phyloP scores from a whole-genome alignment of 306 rosid species.

The Acacia confusa region DNA sequence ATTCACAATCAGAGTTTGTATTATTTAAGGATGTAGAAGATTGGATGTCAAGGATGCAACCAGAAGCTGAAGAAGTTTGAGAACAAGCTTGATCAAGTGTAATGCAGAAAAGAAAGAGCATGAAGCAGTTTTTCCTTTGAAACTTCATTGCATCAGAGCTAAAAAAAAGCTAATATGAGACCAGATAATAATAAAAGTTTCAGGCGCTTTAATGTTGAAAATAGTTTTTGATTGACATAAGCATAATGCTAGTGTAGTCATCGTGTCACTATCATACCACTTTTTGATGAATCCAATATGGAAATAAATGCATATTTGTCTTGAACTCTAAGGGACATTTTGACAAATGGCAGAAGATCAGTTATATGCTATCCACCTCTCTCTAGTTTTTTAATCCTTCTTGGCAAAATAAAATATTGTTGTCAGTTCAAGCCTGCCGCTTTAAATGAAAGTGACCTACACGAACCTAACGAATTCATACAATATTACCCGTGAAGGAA shows the following conservation, averaged over 20 bases:
- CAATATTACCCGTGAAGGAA: neutral
- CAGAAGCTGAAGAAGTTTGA: constrained; percentile 25
- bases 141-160: constrained; percentile 22
- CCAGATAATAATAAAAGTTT: constrained; percentile 8
- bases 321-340: neutral
- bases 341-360: neutral
- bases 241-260: neutral
- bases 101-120: constrained; percentile 21
- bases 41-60: constrained; percentile 51
- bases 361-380: neutral
- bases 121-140: constrained; percentile 11
- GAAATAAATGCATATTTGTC: neutral
- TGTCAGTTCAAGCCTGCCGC: neutral
- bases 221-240: constrained; percentile 7
- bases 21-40: constrained; percentile 30
- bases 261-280: constrained; percentile 15
- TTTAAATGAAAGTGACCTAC: neutral
- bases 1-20: constrained; percentile 38
- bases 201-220: constrained; percentile 11
- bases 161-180: constrained; percentile 9
- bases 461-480: neutral
- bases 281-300: constrained; percentile 26
- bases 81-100: constrained; percentile 26
- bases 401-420: neutral
- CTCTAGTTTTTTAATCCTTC: neutral